Conservation (phyloP, 768 basidiomycete genomes). For the Leccinellum albellum region DNA sequence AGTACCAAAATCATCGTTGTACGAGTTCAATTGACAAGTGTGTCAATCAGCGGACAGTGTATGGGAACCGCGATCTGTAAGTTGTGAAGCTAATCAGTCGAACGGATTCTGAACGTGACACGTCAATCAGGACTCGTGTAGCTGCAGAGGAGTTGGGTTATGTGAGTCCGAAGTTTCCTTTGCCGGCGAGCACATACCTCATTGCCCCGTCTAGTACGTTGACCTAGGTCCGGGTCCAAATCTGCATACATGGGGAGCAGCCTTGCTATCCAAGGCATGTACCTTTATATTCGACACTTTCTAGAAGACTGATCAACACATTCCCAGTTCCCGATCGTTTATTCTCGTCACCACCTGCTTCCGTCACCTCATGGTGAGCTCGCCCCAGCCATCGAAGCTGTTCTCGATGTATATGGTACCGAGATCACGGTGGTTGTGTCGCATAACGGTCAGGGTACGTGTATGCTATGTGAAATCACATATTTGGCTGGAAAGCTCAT, state of each 20-base stretch:
- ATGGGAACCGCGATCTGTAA: conserved; percentile 83
- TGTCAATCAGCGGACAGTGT: conserved; percentile 54
- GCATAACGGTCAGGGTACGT: conserved; percentile 85
- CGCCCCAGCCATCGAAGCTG: conserved; percentile 85
- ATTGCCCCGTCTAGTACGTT: conserved; percentile 53
- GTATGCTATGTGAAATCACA: not conserved
- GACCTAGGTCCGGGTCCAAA: conserved; percentile 89
- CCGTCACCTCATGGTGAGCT: conserved; percentile 86
- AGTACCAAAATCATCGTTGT: conserved; percentile 23
- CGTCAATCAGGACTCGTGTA: conserved; percentile 58
- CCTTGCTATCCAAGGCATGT: conserved; percentile 69
- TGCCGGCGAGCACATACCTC: not conserved
- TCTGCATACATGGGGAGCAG: conserved; percentile 87
- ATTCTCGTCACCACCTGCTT: conserved; percentile 79
- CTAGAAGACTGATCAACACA: not conserved
- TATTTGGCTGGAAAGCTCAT: not conserved
- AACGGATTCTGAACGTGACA: conserved; percentile 1
- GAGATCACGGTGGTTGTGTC: conserved; percentile 80
- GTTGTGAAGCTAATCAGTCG: conserved; percentile 10
- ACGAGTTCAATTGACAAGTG: not conserved
- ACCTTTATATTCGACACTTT: not conserved
- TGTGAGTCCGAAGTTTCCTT: conserved; percentile 41
- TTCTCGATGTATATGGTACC: conserved; percentile 75
- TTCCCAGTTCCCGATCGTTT: conserved; percentile 78
- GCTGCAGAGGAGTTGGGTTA: conserved; percentile 77